Evolutionary conservation across 805 yeast genomes (phyloP).

Genomic region (Millerago galiae): DNA sequence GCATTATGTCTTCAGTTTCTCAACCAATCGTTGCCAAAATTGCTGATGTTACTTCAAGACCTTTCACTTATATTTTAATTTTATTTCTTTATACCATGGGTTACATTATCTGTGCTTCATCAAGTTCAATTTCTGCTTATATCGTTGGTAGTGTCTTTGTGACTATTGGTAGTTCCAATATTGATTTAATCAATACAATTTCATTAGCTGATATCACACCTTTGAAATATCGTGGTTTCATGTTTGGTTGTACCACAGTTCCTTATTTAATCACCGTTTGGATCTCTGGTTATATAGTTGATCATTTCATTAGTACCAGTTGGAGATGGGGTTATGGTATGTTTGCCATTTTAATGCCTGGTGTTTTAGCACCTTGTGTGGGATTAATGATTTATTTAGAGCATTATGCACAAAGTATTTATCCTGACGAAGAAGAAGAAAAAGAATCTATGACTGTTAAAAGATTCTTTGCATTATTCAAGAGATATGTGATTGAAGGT

Average conservation of each 20-base stretch:
- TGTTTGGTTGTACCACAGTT: conserved; percentile 29
- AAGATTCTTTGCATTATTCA: conserved; percentile 4
- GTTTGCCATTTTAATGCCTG: conserved; percentile 41
- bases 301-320: conserved; percentile 13
- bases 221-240: conserved; percentile 33
- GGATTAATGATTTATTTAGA: conserved; percentile 28
- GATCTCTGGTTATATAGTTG: conserved; percentile 35
- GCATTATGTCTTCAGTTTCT: conserved; percentile 32
- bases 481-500: conserved; percentile 26
- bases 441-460: neutral
- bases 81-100: conserved; percentile 30
- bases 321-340: conserved; percentile 54
- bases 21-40: conserved; percentile 35
- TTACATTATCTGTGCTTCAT: conserved; percentile 30
- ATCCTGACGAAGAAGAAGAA: neutral
- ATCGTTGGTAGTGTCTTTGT: conserved; percentile 32
- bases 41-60: conserved; percentile 35
- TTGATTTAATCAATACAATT: conserved; percentile 28
- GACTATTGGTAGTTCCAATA: conserved; percentile 33
- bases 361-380: conserved; percentile 30
- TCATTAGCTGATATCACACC: conserved; percentile 33
- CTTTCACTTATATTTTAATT: conserved; percentile 30
- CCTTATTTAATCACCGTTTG: conserved; percentile 38
- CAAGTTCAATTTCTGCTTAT: conserved; percentile 29
- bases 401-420: conserved; percentile 22